Conservation (phyloP, 306 rosid species). For the Abrus pulchellus region DNA sequence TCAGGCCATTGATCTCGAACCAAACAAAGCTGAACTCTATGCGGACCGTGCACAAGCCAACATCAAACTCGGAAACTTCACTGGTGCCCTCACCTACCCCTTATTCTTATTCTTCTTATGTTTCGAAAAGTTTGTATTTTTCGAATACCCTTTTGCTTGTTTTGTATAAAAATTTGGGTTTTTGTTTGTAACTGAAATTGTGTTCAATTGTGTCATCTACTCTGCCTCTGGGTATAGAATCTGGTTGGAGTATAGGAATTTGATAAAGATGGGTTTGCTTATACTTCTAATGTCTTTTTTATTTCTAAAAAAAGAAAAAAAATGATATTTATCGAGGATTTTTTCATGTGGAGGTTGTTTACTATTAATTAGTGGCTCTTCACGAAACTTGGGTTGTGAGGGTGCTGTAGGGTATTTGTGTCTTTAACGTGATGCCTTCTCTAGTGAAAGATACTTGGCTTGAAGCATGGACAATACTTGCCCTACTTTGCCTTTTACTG, state of each 20-base stretch:
- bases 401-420: not conserved
- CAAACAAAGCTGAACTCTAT: slow-evolving; percentile 65
- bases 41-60: slow-evolving; percentile 95
- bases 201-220: slow-evolving; percentile 24
- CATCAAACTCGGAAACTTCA: slow-evolving; percentile 71
- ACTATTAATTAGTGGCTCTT: not conserved
- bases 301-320: not conserved
- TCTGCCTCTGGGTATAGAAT: not conserved
- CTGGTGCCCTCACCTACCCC: slow-evolving; percentile 52
- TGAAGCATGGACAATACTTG: not conserved
- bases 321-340: not conserved
- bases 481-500: not conserved
- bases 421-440: not conserved
- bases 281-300: not conserved
- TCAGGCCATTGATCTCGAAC: slow-evolving; percentile 72
- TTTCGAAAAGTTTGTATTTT: slow-evolving; percentile 11
- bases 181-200: not conserved
- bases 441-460: not conserved
- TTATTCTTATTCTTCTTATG: not conserved
- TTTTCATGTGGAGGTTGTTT: not conserved
- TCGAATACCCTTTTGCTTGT: slow-evolving; percentile 30
- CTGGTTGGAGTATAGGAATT: not conserved
- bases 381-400: not conserved
- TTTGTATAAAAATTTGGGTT: not conserved
- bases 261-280: not conserved